Percentiles rank a stretch among this genome's conserved stretches.
Conservation (phyloP, 257 asterid genomes). For the Rubia yunnanensis region DNA sequence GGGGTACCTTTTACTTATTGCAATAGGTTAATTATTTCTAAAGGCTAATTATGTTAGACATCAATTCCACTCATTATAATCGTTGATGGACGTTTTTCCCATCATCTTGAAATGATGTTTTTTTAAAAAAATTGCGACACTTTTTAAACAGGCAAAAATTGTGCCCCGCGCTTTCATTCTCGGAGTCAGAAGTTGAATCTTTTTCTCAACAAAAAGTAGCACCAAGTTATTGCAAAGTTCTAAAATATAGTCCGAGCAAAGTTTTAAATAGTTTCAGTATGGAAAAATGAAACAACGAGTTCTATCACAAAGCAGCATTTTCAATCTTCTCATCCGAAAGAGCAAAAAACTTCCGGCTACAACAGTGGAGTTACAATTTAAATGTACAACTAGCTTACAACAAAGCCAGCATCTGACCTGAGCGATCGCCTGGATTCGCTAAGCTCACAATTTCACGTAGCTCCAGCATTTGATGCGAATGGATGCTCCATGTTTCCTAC, state of each 20-base stretch:
- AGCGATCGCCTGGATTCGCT: background rate
- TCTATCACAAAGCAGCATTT: background rate
- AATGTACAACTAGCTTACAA: background rate
- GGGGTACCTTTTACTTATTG: no score
- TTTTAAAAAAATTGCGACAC: no score
- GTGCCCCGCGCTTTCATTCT: no score
- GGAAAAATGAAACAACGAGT: background rate
- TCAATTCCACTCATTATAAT: no score
- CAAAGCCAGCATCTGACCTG: background rate
- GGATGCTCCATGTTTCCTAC: background rate
- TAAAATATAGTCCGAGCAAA: background rate
- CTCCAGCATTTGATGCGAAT: background rate
- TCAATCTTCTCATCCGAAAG: background rate
- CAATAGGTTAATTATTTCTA: no score
- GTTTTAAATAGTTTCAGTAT: background rate
- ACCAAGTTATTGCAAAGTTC: no score
- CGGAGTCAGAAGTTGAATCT: no score
- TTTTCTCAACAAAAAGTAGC: no score
- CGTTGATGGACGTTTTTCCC: no score
- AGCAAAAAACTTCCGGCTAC: background rate
- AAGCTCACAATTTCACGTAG: background rate
- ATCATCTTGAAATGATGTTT: no score
- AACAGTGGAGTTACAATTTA: background rate
- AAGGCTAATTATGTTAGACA: no score
- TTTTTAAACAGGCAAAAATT: no score